phyloP scores from a whole-genome alignment of 106 monocot genomes.

The Xerophyta viscosa region DNA sequence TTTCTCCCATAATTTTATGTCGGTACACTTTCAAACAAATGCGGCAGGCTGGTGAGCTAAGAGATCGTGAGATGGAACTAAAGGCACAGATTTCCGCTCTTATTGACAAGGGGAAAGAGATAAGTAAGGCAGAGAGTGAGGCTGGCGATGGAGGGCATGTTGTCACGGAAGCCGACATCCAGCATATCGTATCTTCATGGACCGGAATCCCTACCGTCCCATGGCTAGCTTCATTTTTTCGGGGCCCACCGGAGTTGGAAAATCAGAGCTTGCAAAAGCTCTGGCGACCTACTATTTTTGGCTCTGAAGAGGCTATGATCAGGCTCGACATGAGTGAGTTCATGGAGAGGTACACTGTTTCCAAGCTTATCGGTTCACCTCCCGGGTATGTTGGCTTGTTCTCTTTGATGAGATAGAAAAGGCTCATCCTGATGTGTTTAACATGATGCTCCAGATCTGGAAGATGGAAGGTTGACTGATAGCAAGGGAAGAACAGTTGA shows the following conservation, averaged over 20 bases:
- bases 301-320: conserved; percentile 74
- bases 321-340: conserved; percentile 81
- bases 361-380: conserved; percentile 70
- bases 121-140: conserved; percentile 61
- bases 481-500: conserved; percentile 76
- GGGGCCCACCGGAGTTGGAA: conserved; percentile 70
- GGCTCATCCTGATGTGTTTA: conserved; percentile 77
- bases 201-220: conserved; percentile 66
- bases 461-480: conserved; percentile 67
- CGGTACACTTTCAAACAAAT: too few relatives aligned
- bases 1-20: too few relatives aligned
- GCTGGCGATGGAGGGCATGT: conserved; percentile 32
- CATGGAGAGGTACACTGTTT: conserved; percentile 77
- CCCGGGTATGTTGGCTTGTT: conserved; percentile 70
- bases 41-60: conserved; percentile 59
- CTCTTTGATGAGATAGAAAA: conserved; percentile 80
- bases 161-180: conserved; percentile 65
- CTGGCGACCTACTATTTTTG: conserved; percentile 65
- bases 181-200: conserved; percentile 69
- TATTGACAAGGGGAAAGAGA: conserved; percentile 59
- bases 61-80: conserved; percentile 68
- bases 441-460: conserved; percentile 86
- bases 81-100: conserved; percentile 53
- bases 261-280: conserved; percentile 68
- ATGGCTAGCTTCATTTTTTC: conserved; percentile 80